A percentile compares a stretch with the other conserved stretches of the same genome.
Evolutionary conservation across 2,329 filamentous ascomycete species (phyloP).

Genomic region (Tolypocladium capitatum): DNA sequence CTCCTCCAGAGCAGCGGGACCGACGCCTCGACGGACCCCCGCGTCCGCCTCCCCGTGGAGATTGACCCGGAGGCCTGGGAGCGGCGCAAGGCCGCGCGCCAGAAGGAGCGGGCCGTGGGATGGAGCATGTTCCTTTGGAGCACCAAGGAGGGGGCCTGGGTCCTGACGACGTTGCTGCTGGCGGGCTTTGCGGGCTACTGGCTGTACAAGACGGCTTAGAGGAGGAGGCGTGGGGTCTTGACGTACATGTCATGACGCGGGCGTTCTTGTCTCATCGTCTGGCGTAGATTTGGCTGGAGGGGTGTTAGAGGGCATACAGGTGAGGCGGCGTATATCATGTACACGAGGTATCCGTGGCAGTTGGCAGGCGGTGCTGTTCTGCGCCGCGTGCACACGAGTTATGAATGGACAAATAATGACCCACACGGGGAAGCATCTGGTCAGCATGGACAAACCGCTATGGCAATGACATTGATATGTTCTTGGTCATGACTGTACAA

Average conservation of each 20-base stretch:
- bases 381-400: background rate
- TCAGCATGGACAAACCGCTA: background rate
- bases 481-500: background rate
- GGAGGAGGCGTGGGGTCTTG: background rate
- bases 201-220: slow-evolving; percentile 13
- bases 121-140: slow-evolving; percentile 43
- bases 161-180: slow-evolving; percentile 28
- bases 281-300: slow-evolving; percentile 1
- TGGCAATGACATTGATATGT: background rate
- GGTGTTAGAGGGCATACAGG: background rate
- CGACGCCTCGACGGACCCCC: slow-evolving; percentile 23
- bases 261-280: background rate
- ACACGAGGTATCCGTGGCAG: too few species aligned
- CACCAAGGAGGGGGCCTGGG: slow-evolving; percentile 34
- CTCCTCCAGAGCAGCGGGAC: slow-evolving; percentile 1
- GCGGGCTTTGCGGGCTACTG: slow-evolving; percentile 33
- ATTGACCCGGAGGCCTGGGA: slow-evolving; percentile 43
- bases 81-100: slow-evolving; percentile 31
- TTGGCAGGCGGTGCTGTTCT: background rate
- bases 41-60: slow-evolving; percentile 32
- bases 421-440: too few species aligned
- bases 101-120: slow-evolving; percentile 34
- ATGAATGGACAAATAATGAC: background rate
- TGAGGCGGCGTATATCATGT: background rate
- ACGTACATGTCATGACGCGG: background rate